Evolutionary conservation across 306 rosid genomes (phyloP).

Genomic region (Acacia crassicarpa): DNA sequence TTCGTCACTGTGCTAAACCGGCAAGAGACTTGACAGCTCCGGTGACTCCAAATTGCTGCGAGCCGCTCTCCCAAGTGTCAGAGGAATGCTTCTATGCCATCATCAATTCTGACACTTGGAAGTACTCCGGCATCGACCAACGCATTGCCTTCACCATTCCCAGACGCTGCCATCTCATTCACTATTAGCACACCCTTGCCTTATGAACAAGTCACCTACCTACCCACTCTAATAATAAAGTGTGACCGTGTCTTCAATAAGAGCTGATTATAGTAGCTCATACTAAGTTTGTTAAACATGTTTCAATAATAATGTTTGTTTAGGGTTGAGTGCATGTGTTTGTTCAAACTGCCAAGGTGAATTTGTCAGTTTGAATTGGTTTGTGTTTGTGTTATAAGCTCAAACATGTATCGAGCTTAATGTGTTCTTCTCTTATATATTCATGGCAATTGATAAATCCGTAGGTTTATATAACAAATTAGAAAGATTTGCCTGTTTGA

Average conservation of each 20-base stretch:
- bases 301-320: not conserved
- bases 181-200: no score
- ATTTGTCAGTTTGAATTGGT: no score
- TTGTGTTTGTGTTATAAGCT: no score
- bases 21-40: not conserved
- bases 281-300: no score
- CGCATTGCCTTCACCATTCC: not conserved
- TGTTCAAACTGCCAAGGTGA: not conserved
- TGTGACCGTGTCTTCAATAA: not conserved
- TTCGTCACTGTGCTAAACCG: not conserved
- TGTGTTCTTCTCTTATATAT: no score
- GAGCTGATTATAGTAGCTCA: not conserved
- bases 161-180: not conserved
- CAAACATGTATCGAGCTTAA: no score
- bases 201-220: not conserved
- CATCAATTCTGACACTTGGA: not conserved
- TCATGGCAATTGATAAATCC: no score
- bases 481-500: no score
- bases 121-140: not conserved
- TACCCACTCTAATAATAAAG: not conserved
- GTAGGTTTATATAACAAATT: no score
- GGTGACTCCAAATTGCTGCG: not conserved
- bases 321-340: no score
- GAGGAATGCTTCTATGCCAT: not conserved
- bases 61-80: not conserved